Evolutionary conservation across 148 eudicot genomes (phyloP).

Genomic region (Camellia sinensis): DNA sequence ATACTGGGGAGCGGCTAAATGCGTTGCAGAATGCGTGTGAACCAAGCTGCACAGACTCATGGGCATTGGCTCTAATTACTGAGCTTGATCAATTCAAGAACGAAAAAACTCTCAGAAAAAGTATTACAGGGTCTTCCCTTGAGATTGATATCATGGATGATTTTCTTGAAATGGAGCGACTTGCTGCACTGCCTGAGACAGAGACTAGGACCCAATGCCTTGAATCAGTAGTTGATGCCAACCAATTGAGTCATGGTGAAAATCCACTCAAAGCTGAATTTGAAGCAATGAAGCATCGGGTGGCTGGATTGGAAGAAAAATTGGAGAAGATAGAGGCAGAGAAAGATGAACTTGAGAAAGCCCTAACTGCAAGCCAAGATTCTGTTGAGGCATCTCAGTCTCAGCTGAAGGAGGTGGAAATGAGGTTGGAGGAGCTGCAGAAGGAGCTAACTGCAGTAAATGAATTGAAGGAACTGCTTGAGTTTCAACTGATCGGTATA

Average conservation of each 20-base stretch:
- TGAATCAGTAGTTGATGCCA: slow-evolving; percentile 17
- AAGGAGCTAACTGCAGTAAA: slow-evolving; percentile 45
- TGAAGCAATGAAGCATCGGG: slow-evolving; percentile 23
- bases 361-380: slow-evolving; percentile 31
- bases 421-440: slow-evolving; percentile 49
- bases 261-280: slow-evolving; percentile 33
- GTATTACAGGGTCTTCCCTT: slow-evolving; percentile 24
- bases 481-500: slow-evolving; percentile 32
- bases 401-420: slow-evolving; percentile 33
- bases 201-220: slow-evolving; percentile 20
- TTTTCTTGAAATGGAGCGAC: slow-evolving; percentile 88
- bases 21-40: slow-evolving; percentile 17
- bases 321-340: slow-evolving; percentile 43
- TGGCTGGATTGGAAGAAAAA: slow-evolving; percentile 38
- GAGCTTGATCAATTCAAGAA: slow-evolving; percentile 68
- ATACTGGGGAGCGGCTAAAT: slow-evolving; percentile 32
- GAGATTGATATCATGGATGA: slow-evolving; percentile 88
- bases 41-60: slow-evolving; percentile 37
- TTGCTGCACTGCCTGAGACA: slow-evolving; percentile 60
- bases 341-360: slow-evolving; percentile 39
- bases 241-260: slow-evolving; percentile 14
- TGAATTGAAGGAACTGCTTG: slow-evolving; percentile 45
- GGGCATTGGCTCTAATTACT: slow-evolving; percentile 66
- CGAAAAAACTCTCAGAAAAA: slow-evolving; percentile 36
- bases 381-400: slow-evolving; percentile 31